Base-by-base conservation (phyloP, 169 alveolate species). In the Amoebophrya sp. region DNA sequence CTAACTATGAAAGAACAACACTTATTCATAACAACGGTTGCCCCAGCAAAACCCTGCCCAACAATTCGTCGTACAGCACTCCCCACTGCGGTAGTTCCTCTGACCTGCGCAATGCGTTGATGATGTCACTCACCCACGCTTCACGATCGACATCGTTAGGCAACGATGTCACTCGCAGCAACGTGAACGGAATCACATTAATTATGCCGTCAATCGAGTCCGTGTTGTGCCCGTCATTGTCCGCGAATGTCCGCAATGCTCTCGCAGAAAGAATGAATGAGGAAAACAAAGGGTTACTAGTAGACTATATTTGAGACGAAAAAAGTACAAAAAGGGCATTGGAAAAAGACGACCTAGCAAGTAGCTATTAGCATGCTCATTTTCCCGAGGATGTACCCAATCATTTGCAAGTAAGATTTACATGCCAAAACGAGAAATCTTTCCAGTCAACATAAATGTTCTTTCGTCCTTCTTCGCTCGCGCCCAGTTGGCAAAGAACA, bases 151-250 rank as follows among this genome's bases (percentile, higher is more conserved):
- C 33, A 36, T 6, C 33, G 76, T 53, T 23, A 6, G 83, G 36
- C 2, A 0, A 26, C 38, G 36, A 29, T 29, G n/a, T 29, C 83
- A 26, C 33, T 29, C 83, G 83, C 2, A 65, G 39, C 36, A 65
- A 36, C 83, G 83, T 65, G 26, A 65, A 65, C 36, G 83, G 83
- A 10, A 65, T 26, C 83, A 65, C 83, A 26, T 65, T 65, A 36
- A 65, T 65, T 36, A 65, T 65, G 26, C 83, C 83, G 83, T 65
- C 83, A 36, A 65, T 65, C 38, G 36, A 12, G 83, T 65, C 83
- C 33, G 83, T 65, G 83, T 65, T 65, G 83, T 65, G 83, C 2
- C 83, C 83, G 83, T 65, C 83, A 36, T 65, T 65, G 83, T 65
- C 83, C 33, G 83, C 83, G 83, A 29, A 65, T 47, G 6, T 18